Percentiles rank a stretch among this genome's conserved stretches.
Conservation (phyloP, 352 stramenopile genomes). For the Pythium vanterpoolii region DNA sequence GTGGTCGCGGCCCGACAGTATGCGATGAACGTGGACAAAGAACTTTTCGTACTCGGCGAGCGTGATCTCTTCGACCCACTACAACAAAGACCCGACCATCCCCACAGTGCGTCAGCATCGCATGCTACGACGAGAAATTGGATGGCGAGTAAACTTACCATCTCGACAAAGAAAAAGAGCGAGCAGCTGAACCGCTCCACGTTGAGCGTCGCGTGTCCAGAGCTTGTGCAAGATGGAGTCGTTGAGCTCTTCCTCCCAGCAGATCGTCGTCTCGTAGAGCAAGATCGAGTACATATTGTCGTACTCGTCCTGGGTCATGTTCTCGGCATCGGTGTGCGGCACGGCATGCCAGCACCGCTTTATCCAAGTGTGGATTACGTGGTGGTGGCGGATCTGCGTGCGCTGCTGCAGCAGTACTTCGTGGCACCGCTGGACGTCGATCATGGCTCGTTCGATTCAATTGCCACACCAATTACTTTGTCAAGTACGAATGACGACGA, state of each 20-base stretch:
- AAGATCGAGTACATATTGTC: conserved; percentile 46
- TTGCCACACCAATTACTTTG: too few species aligned
- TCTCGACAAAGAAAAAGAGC: conserved; percentile 55
- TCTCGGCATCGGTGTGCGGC: conserved; percentile 8
- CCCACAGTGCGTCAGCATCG: neutral
- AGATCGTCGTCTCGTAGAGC: conserved; percentile 61
- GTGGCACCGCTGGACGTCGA: conserved; percentile 36
- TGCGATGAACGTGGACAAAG: conserved; percentile 29
- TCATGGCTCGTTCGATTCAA: conserved; percentile 21
- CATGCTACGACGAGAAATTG: neutral
- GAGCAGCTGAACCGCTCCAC: conserved; percentile 58
- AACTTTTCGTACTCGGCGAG: conserved; percentile 36
- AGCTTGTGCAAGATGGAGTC: conserved; percentile 44
- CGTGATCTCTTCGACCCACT: conserved; percentile 42
- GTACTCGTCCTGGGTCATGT: conserved; percentile 38
- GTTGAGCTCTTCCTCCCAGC: conserved; percentile 54
- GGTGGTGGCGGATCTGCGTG: conserved; percentile 46
- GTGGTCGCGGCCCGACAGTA: conserved; percentile 19
- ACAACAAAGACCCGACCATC: neutral
- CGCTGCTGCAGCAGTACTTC: conserved; percentile 39
- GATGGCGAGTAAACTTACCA: conserved; percentile 24
- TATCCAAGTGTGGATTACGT: conserved; percentile 34
- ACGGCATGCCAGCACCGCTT: conserved; percentile 37
- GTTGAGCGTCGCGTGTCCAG: conserved; percentile 45
- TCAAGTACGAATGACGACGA: too few species aligned